Evolutionary conservation across 1,139 yeast species (phyloP).

Genomic region (Kurtzmaniella natalensis): DNA sequence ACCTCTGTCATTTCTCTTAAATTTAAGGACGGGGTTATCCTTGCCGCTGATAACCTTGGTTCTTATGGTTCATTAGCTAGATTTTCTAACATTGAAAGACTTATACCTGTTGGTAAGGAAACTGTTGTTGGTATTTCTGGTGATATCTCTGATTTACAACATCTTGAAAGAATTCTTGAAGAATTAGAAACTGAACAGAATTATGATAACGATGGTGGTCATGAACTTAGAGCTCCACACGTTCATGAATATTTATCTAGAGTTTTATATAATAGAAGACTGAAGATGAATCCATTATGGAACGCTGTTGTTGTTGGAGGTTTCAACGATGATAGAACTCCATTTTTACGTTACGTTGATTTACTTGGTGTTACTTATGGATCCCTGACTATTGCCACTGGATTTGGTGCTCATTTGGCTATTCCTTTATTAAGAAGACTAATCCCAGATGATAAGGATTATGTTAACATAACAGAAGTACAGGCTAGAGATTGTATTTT

Average conservation of each 20-base stretch:
- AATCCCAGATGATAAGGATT: slow-evolving; percentile 77
- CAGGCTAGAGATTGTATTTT: slow-evolving; percentile 72
- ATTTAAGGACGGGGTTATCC: slow-evolving; percentile 81
- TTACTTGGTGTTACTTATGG: slow-evolving; percentile 87
- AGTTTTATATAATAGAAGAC: slow-evolving; percentile 81
- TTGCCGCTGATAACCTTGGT: slow-evolving; percentile 95
- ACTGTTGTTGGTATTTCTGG: slow-evolving; percentile 95
- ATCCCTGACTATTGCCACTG: slow-evolving; percentile 89
- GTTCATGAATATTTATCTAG: slow-evolving; percentile 84
- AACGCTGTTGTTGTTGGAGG: slow-evolving; percentile 93
- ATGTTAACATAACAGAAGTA: slow-evolving; percentile 60
- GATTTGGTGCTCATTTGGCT: slow-evolving; percentile 95
- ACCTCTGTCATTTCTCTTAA: slow-evolving; percentile 91
- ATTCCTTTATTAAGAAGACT: slow-evolving; percentile 84
- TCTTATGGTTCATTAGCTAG: slow-evolving; percentile 90
- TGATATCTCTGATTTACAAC: slow-evolving; percentile 91
- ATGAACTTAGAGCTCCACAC: slow-evolving; percentile 74
- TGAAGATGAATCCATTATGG: slow-evolving; percentile 96
- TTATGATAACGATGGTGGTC: slow-evolving; percentile 76
- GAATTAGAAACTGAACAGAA: slow-evolving; percentile 72
- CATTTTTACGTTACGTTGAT: slow-evolving; percentile 82
- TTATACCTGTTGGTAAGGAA: slow-evolving; percentile 75
- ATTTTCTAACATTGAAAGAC: slow-evolving; percentile 79
- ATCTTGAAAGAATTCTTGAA: slow-evolving; percentile 68
- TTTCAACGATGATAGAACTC: slow-evolving; percentile 59